Evolutionary conservation across 805 yeast species (phyloP).

Genomic region (Metschnikowia cubensis): DNA sequence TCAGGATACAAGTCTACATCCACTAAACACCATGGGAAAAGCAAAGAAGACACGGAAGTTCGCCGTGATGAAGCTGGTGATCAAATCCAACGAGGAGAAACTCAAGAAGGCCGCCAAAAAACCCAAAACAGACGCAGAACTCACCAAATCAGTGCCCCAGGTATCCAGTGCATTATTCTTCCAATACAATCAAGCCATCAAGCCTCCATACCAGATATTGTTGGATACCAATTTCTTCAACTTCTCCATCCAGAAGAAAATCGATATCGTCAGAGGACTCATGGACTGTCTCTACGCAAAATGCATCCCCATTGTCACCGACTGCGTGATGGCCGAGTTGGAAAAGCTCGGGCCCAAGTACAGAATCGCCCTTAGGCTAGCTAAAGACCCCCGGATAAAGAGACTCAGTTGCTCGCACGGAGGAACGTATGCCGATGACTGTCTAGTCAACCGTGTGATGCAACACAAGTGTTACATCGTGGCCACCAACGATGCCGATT

Average conservation of each 20-base stretch:
- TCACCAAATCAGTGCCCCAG: slow-evolving; percentile 61
- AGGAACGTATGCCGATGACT: slow-evolving; percentile 98
- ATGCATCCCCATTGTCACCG: slow-evolving; percentile 93
- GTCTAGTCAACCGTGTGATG: slow-evolving; percentile 85
- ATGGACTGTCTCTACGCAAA: slow-evolving; percentile 95
- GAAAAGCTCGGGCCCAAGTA: slow-evolving; percentile 94
- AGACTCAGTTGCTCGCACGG: slow-evolving; percentile 86
- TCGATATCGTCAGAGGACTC: slow-evolving; percentile 92
- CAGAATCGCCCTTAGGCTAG: slow-evolving; percentile 86
- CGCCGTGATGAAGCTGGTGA: slow-evolving; percentile 82
- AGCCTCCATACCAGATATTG: slow-evolving; percentile 96
- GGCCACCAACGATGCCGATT: slow-evolving; percentile 96
- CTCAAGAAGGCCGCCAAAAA: slow-evolving; percentile 28
- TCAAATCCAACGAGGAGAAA: slow-evolving; percentile 64
- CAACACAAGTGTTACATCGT: slow-evolving; percentile 97
- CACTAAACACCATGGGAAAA: slow-evolving; percentile 67
- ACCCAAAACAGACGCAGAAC: slow-evolving; percentile 63
- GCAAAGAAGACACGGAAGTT: slow-evolving; percentile 96
- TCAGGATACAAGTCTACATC: not conserved
- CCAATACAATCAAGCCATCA: slow-evolving; percentile 88
- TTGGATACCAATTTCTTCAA: slow-evolving; percentile 97
- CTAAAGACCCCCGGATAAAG: slow-evolving; percentile 88
- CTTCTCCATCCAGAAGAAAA: slow-evolving; percentile 92
- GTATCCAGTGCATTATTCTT: slow-evolving; percentile 94
- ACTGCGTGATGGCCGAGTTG: slow-evolving; percentile 96